phyloP scores from a whole-genome alignment of 2,329 filamentous ascomycete species.

The Hymenoscyphus fructigenus region DNA sequence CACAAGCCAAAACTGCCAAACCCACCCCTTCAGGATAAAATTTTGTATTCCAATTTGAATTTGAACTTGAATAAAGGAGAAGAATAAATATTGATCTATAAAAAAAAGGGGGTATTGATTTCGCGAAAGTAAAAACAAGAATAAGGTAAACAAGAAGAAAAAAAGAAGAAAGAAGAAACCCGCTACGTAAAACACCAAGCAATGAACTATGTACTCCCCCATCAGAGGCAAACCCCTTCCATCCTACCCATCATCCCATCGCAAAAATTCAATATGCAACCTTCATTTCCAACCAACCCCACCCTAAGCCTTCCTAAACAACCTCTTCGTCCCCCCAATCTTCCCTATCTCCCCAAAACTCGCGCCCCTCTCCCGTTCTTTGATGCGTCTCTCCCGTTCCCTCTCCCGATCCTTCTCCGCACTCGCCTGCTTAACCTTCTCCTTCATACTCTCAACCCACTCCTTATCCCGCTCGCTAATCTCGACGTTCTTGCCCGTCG shows the following conservation, averaged over 20 bases:
- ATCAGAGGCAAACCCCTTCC: too few relatives aligned
- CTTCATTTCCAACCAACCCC: too few relatives aligned
- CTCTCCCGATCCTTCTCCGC: slow-evolving; percentile 49
- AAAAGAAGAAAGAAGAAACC: not conserved
- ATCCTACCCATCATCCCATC: too few relatives aligned
- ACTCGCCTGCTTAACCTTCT: slow-evolving; percentile 72
- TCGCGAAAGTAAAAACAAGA: not conserved
- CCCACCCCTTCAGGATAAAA: too few relatives aligned
- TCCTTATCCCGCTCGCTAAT: slow-evolving; percentile 72
- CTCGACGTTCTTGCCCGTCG: slow-evolving; percentile 61
- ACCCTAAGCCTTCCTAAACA: slow-evolving; percentile 47
- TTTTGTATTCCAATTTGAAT: not conserved
- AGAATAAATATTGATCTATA: not conserved
- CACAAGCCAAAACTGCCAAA: too few relatives aligned
- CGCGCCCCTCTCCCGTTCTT: slow-evolving; percentile 14
- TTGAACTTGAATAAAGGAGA: not conserved
- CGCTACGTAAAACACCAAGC: not conserved
- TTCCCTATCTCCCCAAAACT: slow-evolving; percentile 64
- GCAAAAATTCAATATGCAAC: too few relatives aligned
- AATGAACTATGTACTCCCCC: not conserved
- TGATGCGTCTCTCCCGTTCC: slow-evolving; percentile 21
- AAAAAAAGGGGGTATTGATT: slow-evolving; percentile 1
- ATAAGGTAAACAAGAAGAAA: not conserved
- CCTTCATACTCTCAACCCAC: slow-evolving; percentile 83
- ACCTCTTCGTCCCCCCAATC: slow-evolving; percentile 69